A percentile compares a stretch with the other conserved stretches of the same genome.
These are phyloP conservation scores for Monsonia emarginata DNA, from an alignment of 441 rosid genomes.

Conservation along the genomic window DNA sequence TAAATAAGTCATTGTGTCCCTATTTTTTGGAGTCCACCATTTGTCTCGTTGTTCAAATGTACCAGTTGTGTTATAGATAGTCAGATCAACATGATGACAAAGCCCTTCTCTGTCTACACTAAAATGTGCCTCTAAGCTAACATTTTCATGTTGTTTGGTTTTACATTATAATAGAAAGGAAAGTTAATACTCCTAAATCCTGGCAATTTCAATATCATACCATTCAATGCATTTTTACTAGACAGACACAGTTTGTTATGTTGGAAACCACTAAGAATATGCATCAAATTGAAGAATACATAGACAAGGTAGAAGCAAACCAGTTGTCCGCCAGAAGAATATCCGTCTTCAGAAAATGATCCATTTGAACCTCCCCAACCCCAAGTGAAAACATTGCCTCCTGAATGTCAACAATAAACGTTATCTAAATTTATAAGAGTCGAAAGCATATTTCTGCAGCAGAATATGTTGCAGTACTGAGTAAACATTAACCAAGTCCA, in stretches of 20 bases:
- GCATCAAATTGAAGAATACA: neutral
- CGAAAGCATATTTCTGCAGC: neutral
- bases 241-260: neutral
- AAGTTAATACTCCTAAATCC: too few species aligned
- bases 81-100: too few species aligned
- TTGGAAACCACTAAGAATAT: neutral
- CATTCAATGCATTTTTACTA: neutral
- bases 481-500: too few species aligned
- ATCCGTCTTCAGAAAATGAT: slow-evolving; percentile 73
- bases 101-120: too few species aligned
- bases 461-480: neutral
- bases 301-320: slow-evolving; percentile 32
- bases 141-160: too few species aligned
- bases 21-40: too few species aligned
- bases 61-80: too few species aligned
- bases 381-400: slow-evolving; percentile 72
- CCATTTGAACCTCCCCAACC: slow-evolving; percentile 96
- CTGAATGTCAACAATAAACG: slow-evolving; percentile 30
- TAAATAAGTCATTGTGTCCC: too few species aligned
- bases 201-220: too few species aligned
- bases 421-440: neutral
- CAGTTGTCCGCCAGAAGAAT: slow-evolving; percentile 88
- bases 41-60: too few species aligned
- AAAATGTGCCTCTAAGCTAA: too few species aligned
- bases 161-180: too few species aligned